phyloP scores from a whole-genome alignment of 305 asterid species.

The Fraxinus greggii region DNA sequence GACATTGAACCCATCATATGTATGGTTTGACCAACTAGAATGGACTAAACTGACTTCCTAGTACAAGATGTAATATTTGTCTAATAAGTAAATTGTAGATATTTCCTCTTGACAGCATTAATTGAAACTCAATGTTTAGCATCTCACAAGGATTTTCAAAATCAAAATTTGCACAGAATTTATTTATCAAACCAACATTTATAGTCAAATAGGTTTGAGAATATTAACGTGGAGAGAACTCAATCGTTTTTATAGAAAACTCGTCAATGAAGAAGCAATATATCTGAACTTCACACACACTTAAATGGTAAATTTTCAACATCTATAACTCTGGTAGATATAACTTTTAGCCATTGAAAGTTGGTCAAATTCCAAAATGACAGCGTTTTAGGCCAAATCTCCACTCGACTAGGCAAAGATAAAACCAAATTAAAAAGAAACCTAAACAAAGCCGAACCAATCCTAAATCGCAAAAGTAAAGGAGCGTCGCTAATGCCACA shows the following conservation, averaged over 20 bases:
- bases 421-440: not conserved
- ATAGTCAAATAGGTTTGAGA: not conserved
- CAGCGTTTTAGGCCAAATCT: not conserved
- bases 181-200: not conserved
- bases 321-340: not conserved
- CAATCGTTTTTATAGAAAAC: not conserved
- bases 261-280: not conserved
- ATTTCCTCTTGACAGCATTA: not conserved
- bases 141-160: not conserved
- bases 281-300: not conserved
- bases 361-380: not conserved
- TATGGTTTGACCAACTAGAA: not conserved
- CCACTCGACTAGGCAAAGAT: not conserved
- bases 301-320: not conserved
- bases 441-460: not conserved
- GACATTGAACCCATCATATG: not conserved
- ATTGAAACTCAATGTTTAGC: not conserved
- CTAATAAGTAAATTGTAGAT: not conserved
- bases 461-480: not conserved
- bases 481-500: not conserved
- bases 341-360: not conserved
- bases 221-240: not conserved
- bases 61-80: not conserved
- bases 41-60: not conserved
- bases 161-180: not conserved